These are phyloP conservation scores for Aspergillus tubingensis DNA, from an alignment of 2,329 filamentous ascomycete species.

Conservation along the genomic window DNA sequence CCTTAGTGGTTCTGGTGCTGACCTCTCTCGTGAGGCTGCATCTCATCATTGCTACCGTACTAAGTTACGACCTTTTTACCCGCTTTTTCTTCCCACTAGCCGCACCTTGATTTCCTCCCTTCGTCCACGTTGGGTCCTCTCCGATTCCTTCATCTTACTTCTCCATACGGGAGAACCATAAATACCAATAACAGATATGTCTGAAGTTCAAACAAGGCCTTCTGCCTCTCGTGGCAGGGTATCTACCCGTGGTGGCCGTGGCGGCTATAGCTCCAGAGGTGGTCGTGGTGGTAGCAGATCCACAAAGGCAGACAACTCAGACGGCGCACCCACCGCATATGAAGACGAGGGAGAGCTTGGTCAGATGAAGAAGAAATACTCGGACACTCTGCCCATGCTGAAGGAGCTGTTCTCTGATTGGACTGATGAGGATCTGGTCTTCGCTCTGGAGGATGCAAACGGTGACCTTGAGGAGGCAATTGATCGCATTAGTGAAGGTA, in stretches of 20 bases:
- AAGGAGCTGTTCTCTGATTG: slow-evolving; percentile 94
- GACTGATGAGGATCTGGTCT: slow-evolving; percentile 93
- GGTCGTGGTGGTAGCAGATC: slow-evolving; percentile 67
- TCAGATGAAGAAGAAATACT: slow-evolving; percentile 88
- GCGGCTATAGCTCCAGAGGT: slow-evolving; percentile 70
- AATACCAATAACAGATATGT: slow-evolving; percentile 66
- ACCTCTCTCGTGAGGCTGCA: slow-evolving; percentile 43
- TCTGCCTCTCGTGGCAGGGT: slow-evolving; percentile 84
- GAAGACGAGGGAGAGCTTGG: slow-evolving; percentile 88
- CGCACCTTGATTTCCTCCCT: slow-evolving; percentile 31
- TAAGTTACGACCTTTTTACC: slow-evolving; percentile 28
- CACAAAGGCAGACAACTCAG: slow-evolving; percentile 73
- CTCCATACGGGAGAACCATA: slow-evolving; percentile 29
- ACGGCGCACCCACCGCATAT: slow-evolving; percentile 57
- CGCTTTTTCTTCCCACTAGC: slow-evolving; percentile 35
- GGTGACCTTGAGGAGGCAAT: slow-evolving; percentile 52
- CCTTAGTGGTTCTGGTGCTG: slow-evolving; percentile 38
- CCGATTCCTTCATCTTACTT: slow-evolving; percentile 29
- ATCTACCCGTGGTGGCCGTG: slow-evolving; percentile 81
- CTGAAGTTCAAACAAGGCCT: slow-evolving; percentile 86
- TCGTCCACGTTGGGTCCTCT: slow-evolving; percentile 28
- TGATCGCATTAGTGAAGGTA: slow-evolving; percentile 55
- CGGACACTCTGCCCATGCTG: slow-evolving; percentile 74
- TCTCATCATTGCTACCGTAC: slow-evolving; percentile 33
- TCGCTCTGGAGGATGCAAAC: slow-evolving; percentile 77